phyloP scores from a whole-genome alignment of 2,329 filamentous ascomycete species.

The Bipolaris zeicola region DNA sequence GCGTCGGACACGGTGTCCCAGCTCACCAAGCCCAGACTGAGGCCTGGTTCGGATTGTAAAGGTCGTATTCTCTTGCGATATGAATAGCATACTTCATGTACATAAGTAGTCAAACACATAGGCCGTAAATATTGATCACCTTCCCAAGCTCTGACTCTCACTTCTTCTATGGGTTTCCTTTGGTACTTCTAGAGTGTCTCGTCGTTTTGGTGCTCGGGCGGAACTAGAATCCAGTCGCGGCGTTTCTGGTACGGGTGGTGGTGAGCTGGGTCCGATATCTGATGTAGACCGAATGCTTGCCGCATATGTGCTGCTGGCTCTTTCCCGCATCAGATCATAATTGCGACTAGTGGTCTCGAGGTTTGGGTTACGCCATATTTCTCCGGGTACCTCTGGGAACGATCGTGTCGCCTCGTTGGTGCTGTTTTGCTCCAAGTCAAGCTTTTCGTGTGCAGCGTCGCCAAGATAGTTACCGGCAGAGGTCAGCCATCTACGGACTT shows the following conservation, averaged over 20 bases:
- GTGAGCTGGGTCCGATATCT: constrained; percentile 26
- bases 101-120: neutral
- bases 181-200: constrained; percentile 33
- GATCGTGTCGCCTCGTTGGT: constrained; percentile 53
- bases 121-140: neutral
- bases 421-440: constrained; percentile 56
- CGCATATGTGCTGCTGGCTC: constrained; percentile 48
- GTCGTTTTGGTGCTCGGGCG: constrained; percentile 14
- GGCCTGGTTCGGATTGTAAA: constrained; percentile 37
- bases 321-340: constrained; percentile 52
- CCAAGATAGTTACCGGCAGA: constrained; percentile 55
- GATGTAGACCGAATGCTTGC: constrained; percentile 40
- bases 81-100: neutral
- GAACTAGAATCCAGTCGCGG: constrained; percentile 20
- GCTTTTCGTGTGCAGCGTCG: constrained; percentile 52
- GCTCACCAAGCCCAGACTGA: constrained; percentile 31
- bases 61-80: neutral
- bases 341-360: constrained; percentile 49
- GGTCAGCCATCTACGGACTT: constrained; percentile 49
- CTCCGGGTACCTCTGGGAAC: constrained; percentile 64
- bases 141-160: constrained; percentile 12
- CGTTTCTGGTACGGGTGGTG: constrained; percentile 15
- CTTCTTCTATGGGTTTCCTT: constrained; percentile 20
- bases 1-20: constrained; percentile 37
- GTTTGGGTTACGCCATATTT: constrained; percentile 53